These are phyloP conservation scores for Podospora didyma DNA, from an alignment of 495 filamentous ascomycete species.

Conservation along the genomic window DNA sequence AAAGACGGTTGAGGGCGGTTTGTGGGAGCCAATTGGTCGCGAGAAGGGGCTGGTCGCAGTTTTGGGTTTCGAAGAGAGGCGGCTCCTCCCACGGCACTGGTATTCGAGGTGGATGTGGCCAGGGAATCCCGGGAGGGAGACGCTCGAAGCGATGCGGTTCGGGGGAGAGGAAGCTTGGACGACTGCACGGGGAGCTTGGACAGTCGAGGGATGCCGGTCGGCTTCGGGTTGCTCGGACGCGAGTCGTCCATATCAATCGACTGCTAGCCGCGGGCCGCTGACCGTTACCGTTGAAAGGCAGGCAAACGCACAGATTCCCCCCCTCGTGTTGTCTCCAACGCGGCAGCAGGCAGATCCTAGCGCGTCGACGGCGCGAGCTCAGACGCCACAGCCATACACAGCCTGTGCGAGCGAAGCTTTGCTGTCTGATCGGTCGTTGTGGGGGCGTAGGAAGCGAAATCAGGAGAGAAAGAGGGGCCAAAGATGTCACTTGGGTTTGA, in stretches of 20 bases:
- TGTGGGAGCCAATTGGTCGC: slow-evolving; percentile 33
- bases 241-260: slow-evolving; percentile 34
- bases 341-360: neutral
- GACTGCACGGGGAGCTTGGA: slow-evolving; percentile 26
- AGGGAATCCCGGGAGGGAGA: slow-evolving; percentile 29
- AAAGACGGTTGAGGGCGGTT: slow-evolving; percentile 8
- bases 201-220: slow-evolving; percentile 24
- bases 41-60: slow-evolving; percentile 38
- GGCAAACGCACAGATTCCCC: slow-evolving; percentile 9
- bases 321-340: slow-evolving; percentile 6
- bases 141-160: slow-evolving; percentile 24
- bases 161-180: slow-evolving; percentile 29
- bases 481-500: neutral
- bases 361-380: slow-evolving; percentile 5
- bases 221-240: slow-evolving; percentile 18
- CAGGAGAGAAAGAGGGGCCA: neutral
- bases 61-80: slow-evolving; percentile 33
- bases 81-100: neutral
- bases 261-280: too few species aligned
- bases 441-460: too few species aligned
- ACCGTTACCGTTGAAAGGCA: too few species aligned
- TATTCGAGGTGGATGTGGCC: neutral
- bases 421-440: neutral
- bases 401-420: neutral
- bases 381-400: neutral